These are phyloP conservation scores for Oryza officinalis DNA, from an alignment of 176 grass and related monocot species.

Conservation along the genomic window DNA sequence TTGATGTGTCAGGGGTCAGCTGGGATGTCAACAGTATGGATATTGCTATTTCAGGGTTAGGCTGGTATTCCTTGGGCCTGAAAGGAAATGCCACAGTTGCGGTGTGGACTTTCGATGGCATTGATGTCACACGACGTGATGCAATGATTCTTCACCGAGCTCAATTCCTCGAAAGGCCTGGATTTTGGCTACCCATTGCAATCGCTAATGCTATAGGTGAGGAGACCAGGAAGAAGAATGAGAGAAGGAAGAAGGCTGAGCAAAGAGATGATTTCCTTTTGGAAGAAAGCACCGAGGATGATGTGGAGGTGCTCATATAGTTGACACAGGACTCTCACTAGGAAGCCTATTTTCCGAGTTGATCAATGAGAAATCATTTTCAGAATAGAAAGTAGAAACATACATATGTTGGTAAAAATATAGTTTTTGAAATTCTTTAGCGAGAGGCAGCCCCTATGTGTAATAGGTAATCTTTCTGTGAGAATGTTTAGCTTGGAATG, in stretches of 20 bases:
- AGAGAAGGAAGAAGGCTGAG: conserved; percentile 43
- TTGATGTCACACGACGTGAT: conserved; percentile 74
- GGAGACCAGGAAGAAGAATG: conserved; percentile 68
- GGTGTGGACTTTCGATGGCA: conserved; percentile 73
- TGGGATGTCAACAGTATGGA: conserved; percentile 84
- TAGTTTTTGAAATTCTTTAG: background rate
- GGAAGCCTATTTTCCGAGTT: background rate
- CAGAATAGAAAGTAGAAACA: background rate
- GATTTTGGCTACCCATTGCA: conserved; percentile 78
- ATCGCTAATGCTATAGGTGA: conserved; percentile 76
- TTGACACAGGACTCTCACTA: background rate
- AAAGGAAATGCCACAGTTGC: conserved; percentile 68
- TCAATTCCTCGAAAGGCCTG: conserved; percentile 66
- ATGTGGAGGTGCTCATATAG: background rate
- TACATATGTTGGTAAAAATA: too few species aligned
- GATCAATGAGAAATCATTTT: background rate
- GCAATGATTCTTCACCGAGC: conserved; percentile 85
- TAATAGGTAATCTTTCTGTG: background rate
- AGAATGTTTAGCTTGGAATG: too few species aligned
- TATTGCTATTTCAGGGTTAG: conserved; percentile 71
- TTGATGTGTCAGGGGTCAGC: conserved; percentile 68
- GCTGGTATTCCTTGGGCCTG: conserved; percentile 86
- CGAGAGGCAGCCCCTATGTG: background rate
- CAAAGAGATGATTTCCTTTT: conserved; percentile 54
- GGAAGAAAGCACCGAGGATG: conserved; percentile 30